Evolutionary conservation across 495 filamentous ascomycete species (phyloP).

Genomic region (Tetracladium marchalianum): DNA sequence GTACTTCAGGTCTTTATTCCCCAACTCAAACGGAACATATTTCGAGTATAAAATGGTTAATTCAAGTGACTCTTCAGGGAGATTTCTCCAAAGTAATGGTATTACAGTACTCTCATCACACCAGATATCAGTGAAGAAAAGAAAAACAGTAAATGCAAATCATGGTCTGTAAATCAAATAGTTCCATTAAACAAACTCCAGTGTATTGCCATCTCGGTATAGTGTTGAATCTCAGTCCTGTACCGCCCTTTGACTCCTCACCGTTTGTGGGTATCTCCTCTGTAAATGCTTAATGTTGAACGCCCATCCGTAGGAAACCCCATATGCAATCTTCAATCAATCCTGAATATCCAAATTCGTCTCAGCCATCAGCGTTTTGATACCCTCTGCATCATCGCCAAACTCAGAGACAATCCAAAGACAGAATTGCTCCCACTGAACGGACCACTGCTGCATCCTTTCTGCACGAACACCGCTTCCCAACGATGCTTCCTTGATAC

Average conservation of each 20-base stretch:
- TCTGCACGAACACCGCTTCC: constrained; percentile 65
- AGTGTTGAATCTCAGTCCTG: constrained; percentile 17
- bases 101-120: too few species aligned
- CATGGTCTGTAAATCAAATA: too few species aligned
- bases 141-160: too few species aligned
- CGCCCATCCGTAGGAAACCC: too few species aligned
- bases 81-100: too few species aligned
- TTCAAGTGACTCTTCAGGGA: too few species aligned
- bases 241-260: constrained; percentile 24
- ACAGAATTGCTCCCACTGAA: constrained; percentile 83
- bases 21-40: too few species aligned
- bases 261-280: constrained; percentile 18
- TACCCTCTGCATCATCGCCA: constrained; percentile 43
- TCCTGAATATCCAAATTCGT: constrained; percentile 5
- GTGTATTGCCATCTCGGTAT: constrained; percentile 24
- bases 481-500: constrained; percentile 59
- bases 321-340: background rate
- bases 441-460: constrained; percentile 65
- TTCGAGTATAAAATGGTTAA: too few species aligned
- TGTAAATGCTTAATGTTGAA: background rate
- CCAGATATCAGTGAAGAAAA: too few species aligned
- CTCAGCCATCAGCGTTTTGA: constrained; percentile 1
- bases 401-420: constrained; percentile 80
- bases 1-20: too few species aligned
- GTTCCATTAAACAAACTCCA: constrained; percentile 18